A percentile compares a stretch with the other conserved stretches of the same genome.
Evolutionary conservation across 2,329 filamentous ascomycete genomes (phyloP).

Genomic region (Fusarium secorum): DNA sequence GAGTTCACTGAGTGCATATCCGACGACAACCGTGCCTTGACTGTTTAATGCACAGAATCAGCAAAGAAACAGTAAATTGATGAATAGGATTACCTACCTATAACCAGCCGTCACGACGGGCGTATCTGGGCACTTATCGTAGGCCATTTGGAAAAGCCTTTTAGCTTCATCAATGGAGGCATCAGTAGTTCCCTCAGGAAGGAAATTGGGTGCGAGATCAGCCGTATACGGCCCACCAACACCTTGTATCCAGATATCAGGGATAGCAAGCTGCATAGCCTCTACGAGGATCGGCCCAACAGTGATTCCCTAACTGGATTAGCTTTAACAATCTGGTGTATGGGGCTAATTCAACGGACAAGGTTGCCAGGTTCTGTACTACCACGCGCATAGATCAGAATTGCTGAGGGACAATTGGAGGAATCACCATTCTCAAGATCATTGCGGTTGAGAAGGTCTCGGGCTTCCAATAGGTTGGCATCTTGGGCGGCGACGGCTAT

Average conservation of each 20-base stretch:
- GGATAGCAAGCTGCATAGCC: neutral
- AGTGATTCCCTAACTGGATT: neutral
- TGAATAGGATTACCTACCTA: fast-evolving
- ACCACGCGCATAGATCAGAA: neutral
- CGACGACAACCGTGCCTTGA: neutral
- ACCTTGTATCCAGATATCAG: conserved; percentile 2
- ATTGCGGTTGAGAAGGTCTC: neutral
- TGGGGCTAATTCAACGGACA: neutral
- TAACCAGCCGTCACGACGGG: conserved; percentile 1
- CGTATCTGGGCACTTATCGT: conserved; percentile 1
- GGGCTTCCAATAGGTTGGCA: neutral
- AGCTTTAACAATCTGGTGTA: fast-evolving
- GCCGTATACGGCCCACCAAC: neutral
- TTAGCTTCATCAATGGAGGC: neutral
- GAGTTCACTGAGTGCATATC: neutral
- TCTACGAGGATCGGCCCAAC: neutral
- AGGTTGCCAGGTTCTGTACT: neutral
- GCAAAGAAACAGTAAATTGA: fast-evolving
- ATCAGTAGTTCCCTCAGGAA: neutral
- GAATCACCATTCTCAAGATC: neutral
- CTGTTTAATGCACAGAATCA: neutral
- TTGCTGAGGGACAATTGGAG: neutral
- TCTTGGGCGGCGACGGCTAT: neutral
- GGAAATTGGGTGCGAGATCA: neutral
- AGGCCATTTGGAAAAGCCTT: neutral